phyloP scores from a whole-genome alignment of 177 flowering plant genomes.

The Tripterygium wilfordii region DNA sequence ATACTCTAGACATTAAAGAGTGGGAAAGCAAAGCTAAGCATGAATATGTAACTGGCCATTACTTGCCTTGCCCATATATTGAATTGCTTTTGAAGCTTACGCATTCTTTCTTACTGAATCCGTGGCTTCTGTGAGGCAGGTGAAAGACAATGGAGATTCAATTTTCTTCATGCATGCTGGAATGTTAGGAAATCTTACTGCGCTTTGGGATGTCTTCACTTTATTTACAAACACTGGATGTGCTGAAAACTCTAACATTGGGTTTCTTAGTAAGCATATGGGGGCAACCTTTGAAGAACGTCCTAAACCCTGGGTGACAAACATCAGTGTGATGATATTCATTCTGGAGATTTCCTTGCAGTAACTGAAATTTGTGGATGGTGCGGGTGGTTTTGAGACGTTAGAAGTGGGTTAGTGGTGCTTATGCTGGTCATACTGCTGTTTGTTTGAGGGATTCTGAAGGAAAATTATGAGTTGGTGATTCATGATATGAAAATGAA shows the following conservation, averaged over 20 bases:
- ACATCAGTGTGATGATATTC: conserved; percentile 69
- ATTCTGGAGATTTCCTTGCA: conserved; percentile 93
- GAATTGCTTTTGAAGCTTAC: conserved; percentile 5
- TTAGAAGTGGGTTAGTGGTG: conserved; percentile 96
- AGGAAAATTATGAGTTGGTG: conserved; percentile 97
- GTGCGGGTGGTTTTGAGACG: conserved; percentile 99
- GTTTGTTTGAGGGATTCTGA: conserved; percentile 89
- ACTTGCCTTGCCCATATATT: too few relatives aligned
- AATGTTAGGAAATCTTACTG: conserved; percentile 88
- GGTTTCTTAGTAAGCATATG: conserved; percentile 88
- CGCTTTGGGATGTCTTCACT: conserved; percentile 94
- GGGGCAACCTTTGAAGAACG: conserved; percentile 73
- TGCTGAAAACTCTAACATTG: conserved; percentile 90
- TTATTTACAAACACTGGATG: conserved; percentile 86
- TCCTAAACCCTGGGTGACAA: conserved; percentile 87
- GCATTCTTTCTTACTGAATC: too few relatives aligned
- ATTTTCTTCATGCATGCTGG: conserved; percentile 98
- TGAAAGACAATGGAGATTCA: conserved; percentile 71
- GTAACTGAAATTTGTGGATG: conserved; percentile 92
- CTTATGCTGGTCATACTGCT: conserved; percentile 96
- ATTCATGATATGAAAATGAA: conserved; percentile 94
- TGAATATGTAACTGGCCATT: conserved; percentile 85
- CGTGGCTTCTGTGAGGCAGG: conserved; percentile 37
- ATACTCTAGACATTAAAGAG: conserved; percentile 69
- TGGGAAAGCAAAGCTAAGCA: conserved; percentile 84